Percentiles rank a stretch among this genome's conserved stretches.
Evolutionary conservation across 2,329 filamentous ascomycete species (phyloP).

Genomic region (Penicillium sp.): DNA sequence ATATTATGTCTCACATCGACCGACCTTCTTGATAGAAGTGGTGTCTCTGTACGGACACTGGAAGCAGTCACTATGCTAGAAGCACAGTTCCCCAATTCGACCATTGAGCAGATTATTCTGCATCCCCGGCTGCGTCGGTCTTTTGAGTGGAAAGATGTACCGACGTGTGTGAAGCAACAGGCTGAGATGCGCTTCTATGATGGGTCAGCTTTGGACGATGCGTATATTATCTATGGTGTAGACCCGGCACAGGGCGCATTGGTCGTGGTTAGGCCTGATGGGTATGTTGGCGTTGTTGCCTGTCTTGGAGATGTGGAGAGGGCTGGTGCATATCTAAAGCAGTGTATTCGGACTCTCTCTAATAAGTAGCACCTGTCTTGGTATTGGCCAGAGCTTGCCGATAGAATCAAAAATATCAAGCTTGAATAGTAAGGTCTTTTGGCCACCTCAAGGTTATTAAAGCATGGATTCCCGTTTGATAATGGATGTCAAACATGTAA

Average conservation of each 20-base stretch:
- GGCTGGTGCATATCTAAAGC: neutral
- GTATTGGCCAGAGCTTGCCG: neutral
- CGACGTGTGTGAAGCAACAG: conserved; percentile 27
- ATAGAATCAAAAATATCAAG: neutral
- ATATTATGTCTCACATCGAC: conserved; percentile 34
- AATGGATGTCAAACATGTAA: neutral
- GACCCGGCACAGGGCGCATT: conserved; percentile 28
- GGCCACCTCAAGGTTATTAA: neutral
- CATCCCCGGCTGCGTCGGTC: conserved; percentile 26
- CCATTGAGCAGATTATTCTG: conserved; percentile 35
- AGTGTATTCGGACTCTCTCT: neutral
- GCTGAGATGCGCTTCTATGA: conserved; percentile 38
- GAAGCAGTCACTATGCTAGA: conserved; percentile 19
- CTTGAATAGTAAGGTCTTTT: neutral
- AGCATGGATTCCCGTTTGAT: neutral
- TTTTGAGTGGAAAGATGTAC: conserved; percentile 33
- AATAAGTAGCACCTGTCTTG: neutral
- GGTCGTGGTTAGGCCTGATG: conserved; percentile 39
- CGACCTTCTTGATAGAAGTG: conserved; percentile 31
- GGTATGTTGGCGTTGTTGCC: conserved; percentile 31
- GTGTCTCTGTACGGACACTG: conserved; percentile 27
- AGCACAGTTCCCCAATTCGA: conserved; percentile 21
- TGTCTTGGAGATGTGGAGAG: neutral
- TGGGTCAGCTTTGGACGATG: conserved; percentile 31
- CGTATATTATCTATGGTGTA: conserved; percentile 38